Base-by-base conservation (phyloP, 2,329 filamentous ascomycete genomes). In the Trichoderma lentiforme region DNA sequence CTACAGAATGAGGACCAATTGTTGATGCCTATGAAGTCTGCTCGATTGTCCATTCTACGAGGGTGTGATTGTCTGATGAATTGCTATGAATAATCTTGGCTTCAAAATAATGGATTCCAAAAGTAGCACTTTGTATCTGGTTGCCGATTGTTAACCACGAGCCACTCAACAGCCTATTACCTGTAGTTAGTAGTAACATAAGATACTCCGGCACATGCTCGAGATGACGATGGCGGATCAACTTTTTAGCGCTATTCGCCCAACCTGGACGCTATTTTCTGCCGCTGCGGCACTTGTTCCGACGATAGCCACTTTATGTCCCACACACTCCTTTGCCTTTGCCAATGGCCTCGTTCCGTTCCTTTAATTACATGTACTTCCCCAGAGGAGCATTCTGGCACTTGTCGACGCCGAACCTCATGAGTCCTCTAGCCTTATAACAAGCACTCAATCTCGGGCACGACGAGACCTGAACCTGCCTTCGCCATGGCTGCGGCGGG, bases 401-500 rank as follows among this genome's bases (percentile, higher is more conserved):
- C 24, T 24, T 24, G 36, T 61, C 26, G 64, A 67, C 36, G 36
- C 47, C 66, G 39, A 36, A n/a, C 34, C 39, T 47, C 58, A 72
- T 72, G 65, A 70, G 30, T 39, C 18, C 28, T 30, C n/a, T 14
- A 18, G n/a, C 26, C n/a, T 58, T 34, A 61, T 53, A 69, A 24
- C 39, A 18, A n/a, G 3, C 24, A 39, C 24, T 67, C 32, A 43
- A 58, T 28, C 47, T 43, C n/a, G n/a, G 47, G 28, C 63, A 56
- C 63, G 39, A n/a, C 63, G 63, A 26, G 30, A 56, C 47, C 47
- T 24, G 47, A 51, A 51, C 9, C 47, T 51, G 47, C 47, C 14
- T 24, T 28, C 30, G 14, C 28, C 56, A 70, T 70, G 43, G 93
- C 93, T 89, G 86, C 90, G 74, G 85, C 87, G 28, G 83, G 84